Conservation (phyloP, 176 grass and related monocot genomes). For the Carex scoparia region DNA sequence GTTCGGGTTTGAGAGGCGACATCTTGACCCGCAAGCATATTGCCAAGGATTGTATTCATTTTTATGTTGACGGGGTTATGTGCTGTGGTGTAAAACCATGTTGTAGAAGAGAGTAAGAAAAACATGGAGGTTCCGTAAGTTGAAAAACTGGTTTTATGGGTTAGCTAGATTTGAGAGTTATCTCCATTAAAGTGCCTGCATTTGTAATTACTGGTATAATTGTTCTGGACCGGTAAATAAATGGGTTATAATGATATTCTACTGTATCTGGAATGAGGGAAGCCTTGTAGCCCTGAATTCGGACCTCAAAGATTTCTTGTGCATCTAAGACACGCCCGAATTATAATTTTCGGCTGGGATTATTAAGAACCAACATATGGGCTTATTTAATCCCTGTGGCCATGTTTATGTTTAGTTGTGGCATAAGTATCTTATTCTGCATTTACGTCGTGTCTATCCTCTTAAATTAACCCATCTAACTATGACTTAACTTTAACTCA, state of each 20-base stretch:
- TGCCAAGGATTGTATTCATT: conserved; percentile 57
- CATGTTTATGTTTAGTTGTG: too few relatives aligned
- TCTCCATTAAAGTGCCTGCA: not conserved
- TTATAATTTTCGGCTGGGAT: too few relatives aligned
- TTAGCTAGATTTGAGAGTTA: not conserved
- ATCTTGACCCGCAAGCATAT: conserved; percentile 44
- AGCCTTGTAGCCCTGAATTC: not conserved
- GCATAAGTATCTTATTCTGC: too few relatives aligned
- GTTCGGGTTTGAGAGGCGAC: conserved; percentile 34
- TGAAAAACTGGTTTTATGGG: not conserved
- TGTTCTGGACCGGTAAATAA: not conserved
- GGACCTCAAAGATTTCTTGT: too few relatives aligned
- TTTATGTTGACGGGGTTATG: conserved; percentile 44
- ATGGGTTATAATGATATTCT: not conserved
- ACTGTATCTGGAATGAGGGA: not conserved
- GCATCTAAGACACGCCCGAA: too few relatives aligned
- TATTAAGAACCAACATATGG: too few relatives aligned
- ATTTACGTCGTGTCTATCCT: too few relatives aligned
- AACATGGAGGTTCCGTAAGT: not conserved
- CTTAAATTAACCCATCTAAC: too few relatives aligned
- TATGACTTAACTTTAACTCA: too few relatives aligned
- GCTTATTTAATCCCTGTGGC: too few relatives aligned
- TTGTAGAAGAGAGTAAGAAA: conserved; percentile 59
- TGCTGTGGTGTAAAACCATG: conserved; percentile 70
- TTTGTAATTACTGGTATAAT: conserved; percentile 4